Conservation (phyloP, 179 eudicot species). For the Corrigiola litoralis region DNA sequence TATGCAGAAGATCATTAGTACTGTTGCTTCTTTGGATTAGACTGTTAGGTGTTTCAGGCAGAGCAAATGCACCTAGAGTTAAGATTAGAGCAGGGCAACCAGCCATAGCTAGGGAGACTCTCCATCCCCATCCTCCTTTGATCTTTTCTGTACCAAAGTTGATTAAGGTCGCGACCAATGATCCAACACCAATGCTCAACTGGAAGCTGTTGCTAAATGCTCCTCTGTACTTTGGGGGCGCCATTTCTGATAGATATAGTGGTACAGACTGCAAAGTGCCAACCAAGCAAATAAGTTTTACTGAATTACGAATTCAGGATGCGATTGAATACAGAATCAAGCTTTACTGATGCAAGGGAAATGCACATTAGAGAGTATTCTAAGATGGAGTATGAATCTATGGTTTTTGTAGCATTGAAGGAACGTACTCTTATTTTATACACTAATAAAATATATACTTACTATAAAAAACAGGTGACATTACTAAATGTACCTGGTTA, state of each 20-base stretch:
- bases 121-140: conserved; percentile 32
- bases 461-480: too few species aligned
- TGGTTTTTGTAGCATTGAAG: too few species aligned
- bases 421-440: too few species aligned
- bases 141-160: conserved; percentile 27
- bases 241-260: conserved; percentile 36
- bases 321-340: too few species aligned
- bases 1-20: background rate
- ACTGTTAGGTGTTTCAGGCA: conserved; percentile 37
- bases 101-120: conserved; percentile 25
- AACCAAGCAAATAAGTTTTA: background rate
- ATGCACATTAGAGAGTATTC: too few species aligned
- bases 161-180: conserved; percentile 15
- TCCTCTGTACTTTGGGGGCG: conserved; percentile 32
- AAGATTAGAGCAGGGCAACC: conserved; percentile 23
- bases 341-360: too few species aligned
- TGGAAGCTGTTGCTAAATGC: conserved; percentile 37
- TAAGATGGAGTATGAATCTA: too few species aligned
- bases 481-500: conserved; percentile 29
- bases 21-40: conserved; percentile 28
- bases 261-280: conserved; percentile 27
- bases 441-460: too few species aligned
- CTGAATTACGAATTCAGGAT: too few species aligned
- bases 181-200: conserved; percentile 27
- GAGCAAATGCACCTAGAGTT: conserved; percentile 26